Evolutionary conservation across 139 green algal species (phyloP).

Genomic region (Edaphochlamys debaryana): DNA sequence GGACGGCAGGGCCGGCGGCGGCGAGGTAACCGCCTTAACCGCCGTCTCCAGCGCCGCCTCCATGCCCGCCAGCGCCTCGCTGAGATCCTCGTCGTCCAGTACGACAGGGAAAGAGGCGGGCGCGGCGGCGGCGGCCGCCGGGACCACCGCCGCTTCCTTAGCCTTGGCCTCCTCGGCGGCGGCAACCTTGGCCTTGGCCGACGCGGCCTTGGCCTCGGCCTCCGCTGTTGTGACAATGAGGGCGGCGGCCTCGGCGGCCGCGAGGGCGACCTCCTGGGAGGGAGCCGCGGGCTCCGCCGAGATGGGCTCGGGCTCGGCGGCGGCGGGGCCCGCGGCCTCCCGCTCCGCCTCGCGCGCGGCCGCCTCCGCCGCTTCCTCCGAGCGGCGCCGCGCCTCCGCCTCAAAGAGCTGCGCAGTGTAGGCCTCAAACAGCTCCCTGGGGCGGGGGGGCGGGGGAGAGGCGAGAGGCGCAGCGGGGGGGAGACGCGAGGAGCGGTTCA

Average conservation of each 20-base stretch:
- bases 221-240: background rate
- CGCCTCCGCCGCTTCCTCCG: background rate
- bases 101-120: background rate
- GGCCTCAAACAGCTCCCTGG: slow-evolving; percentile 54
- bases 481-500: too few relatives aligned
- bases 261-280: too few relatives aligned
- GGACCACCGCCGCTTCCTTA: background rate
- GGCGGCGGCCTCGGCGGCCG: background rate
- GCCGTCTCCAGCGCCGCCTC: slow-evolving; percentile 21
- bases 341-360: too few relatives aligned
- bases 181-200: background rate
- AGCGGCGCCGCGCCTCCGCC: background rate
- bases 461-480: too few relatives aligned
- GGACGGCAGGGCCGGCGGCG: background rate
- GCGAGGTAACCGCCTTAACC: background rate
- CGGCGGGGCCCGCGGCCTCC: background rate
- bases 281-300: background rate
- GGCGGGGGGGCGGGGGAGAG: too few relatives aligned
- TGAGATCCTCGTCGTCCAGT: slow-evolving; percentile 21
- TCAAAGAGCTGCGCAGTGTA: slow-evolving; percentile 29
- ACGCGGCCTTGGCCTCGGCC: background rate
- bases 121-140: background rate
- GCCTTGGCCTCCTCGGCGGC: background rate
- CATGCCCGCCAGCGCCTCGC: slow-evolving; percentile 25
- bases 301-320: too few relatives aligned